Percentiles rank a stretch among this genome's conserved stretches.
phyloP scores from a whole-genome alignment of 495 filamentous ascomycete genomes.

The Cudoniella acicularis region DNA sequence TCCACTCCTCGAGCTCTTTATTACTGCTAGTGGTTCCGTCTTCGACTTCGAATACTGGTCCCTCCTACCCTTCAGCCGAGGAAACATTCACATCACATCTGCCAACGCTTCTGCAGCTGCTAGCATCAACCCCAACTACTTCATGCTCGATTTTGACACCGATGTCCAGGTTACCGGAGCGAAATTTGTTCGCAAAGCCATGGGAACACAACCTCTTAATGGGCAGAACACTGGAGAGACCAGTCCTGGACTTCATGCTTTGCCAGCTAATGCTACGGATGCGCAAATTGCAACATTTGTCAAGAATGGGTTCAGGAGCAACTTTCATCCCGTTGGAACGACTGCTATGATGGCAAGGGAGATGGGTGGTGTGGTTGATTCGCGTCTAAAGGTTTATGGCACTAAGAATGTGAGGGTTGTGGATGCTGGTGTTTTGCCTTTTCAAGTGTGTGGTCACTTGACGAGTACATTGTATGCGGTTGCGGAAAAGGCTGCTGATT shows the following conservation, averaged over 20 bases:
- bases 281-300: background rate
- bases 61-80: background rate
- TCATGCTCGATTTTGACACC: background rate
- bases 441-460: conserved; percentile 44
- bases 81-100: background rate
- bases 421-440: conserved; percentile 50
- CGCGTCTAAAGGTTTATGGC: conserved; percentile 48
- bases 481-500: conserved; percentile 49
- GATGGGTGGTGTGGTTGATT: conserved; percentile 44
- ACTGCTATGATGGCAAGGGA: conserved; percentile 28
- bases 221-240: background rate
- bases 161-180: background rate
- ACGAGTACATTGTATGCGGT: conserved; percentile 46
- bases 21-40: background rate
- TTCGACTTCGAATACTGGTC: background rate
- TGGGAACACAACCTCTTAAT: background rate
- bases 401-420: conserved; percentile 42
- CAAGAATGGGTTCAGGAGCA: background rate
- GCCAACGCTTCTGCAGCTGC: background rate
- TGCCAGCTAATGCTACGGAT: background rate
- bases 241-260: background rate
- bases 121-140: background rate
- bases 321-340: background rate
- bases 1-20: background rate
- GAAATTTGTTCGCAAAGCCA: background rate